phyloP scores from a whole-genome alignment of 345 rosid genomes.

The Citrus reticulata region DNA sequence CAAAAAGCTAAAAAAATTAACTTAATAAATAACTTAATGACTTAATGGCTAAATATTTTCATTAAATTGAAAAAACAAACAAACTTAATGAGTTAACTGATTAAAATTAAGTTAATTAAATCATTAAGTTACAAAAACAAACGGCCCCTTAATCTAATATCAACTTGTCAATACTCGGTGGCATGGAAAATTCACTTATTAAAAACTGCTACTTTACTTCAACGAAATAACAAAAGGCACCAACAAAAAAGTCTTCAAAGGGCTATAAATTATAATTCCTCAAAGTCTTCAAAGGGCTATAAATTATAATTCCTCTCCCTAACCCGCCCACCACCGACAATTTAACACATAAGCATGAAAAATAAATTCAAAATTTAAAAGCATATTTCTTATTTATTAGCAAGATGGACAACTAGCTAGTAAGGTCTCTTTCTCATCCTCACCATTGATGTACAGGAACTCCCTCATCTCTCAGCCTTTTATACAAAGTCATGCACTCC shows the following conservation, averaged over 20 bases:
- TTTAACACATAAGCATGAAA: not conserved
- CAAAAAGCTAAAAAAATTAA: no score
- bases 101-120: no score
- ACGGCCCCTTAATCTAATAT: no score
- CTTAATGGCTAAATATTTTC: no score
- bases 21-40: no score
- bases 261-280: not conserved
- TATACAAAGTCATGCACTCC: slow-evolving; percentile 83
- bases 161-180: no score
- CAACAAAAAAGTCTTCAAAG: not conserved
- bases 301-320: not conserved
- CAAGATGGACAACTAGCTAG: not conserved
- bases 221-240: not conserved
- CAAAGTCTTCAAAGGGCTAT: no score
- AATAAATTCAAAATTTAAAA: not conserved
- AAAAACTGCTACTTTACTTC: not conserved
- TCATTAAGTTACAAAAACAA: no score
- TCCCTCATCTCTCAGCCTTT: slow-evolving; percentile 72
- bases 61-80: no score
- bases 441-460: slow-evolving; percentile 90
- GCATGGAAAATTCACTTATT: no score
- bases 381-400: not conserved
- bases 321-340: not conserved
- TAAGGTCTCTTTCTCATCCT: slow-evolving; percentile 19
- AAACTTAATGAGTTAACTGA: no score